phyloP scores from a whole-genome alignment of 2,329 filamentous ascomycete genomes.

The Phyllosticta citriasiana region DNA sequence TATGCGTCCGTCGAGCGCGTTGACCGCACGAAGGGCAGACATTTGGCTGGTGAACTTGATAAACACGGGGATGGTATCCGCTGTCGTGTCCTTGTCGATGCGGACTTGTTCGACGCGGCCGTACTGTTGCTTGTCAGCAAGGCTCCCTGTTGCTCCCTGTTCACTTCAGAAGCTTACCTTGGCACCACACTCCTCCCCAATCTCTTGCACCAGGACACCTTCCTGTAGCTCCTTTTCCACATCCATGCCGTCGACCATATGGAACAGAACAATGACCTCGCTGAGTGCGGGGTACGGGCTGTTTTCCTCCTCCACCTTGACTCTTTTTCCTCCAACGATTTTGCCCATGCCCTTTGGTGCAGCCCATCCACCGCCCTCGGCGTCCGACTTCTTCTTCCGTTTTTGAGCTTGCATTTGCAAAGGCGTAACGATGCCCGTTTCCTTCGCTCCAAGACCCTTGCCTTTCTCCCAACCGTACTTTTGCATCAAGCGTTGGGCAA shows the following conservation, averaged over 20 bases:
- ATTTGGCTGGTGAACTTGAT: conserved; percentile 85
- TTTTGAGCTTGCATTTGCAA: conserved; percentile 64
- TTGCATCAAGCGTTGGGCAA: conserved; percentile 78
- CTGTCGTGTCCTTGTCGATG: conserved; percentile 51
- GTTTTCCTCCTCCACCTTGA: conserved; percentile 27
- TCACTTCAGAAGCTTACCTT: conserved; percentile 43
- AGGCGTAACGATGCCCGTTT: conserved; percentile 74
- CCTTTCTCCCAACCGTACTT: conserved; percentile 94
- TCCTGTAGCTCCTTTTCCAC: conserved; percentile 62
- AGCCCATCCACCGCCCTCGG: conserved; percentile 68
- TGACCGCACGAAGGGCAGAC: conserved; percentile 81
- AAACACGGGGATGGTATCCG: conserved; percentile 58
- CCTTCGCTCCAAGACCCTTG: conserved; percentile 71
- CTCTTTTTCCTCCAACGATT: conserved; percentile 68
- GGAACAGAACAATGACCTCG: conserved; percentile 68
- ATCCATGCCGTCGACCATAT: conserved; percentile 82
- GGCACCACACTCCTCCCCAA: conserved; percentile 83
- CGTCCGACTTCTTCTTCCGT: conserved; percentile 66
- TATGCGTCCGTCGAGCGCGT: conserved; percentile 73
- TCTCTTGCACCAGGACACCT: conserved; percentile 73
- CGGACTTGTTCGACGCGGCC: conserved; percentile 72
- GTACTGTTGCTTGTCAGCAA: conserved; percentile 46
- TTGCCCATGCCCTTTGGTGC: conserved; percentile 59
- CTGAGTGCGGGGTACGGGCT: conserved; percentile 49
- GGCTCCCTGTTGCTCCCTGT: conserved; percentile 2